Evolutionary conservation across 108 stramenopile species (phyloP).

Genomic region (Skeletonema menzelii): DNA sequence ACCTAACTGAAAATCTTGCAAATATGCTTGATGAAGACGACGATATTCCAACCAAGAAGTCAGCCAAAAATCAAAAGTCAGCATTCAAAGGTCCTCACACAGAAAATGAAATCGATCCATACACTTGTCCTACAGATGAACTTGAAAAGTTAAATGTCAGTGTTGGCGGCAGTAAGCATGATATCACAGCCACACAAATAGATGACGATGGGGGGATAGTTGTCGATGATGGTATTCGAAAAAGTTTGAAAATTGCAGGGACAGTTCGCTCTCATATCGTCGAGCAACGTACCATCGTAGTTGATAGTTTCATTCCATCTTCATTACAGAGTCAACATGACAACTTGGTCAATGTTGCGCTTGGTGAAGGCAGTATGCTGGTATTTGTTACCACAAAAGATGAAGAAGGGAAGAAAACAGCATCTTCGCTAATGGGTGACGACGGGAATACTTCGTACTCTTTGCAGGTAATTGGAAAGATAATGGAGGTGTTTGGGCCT

Average conservation of each 20-base stretch:
- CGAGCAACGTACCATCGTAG: slow-evolving; percentile 68
- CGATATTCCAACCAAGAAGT: neutral
- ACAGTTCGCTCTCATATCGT: slow-evolving; percentile 62
- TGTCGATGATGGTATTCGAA: slow-evolving; percentile 6
- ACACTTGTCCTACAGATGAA: slow-evolving; percentile 54
- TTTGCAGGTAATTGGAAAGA: slow-evolving; percentile 62
- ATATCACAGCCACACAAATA: neutral
- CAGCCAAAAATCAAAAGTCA: neutral
- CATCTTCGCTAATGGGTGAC: slow-evolving; percentile 16
- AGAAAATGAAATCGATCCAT: slow-evolving; percentile 77
- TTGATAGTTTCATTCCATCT: slow-evolving; percentile 49
- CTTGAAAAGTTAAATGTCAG: slow-evolving; percentile 54
- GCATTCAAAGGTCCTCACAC: slow-evolving; percentile 47
- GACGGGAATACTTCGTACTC: slow-evolving; percentile 11
- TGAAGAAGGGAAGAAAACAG: neutral
- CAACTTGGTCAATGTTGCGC: slow-evolving; percentile 16
- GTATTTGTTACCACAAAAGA: slow-evolving; percentile 34
- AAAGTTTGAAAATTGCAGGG: slow-evolving; percentile 53
- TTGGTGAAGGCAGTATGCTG: slow-evolving; percentile 76
- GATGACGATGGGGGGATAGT: slow-evolving; percentile 2
- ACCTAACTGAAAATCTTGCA: slow-evolving; percentile 46
- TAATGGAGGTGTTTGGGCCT: slow-evolving; percentile 88
- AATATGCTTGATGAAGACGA: slow-evolving; percentile 54
- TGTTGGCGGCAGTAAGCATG: slow-evolving; percentile 32
- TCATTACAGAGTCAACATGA: slow-evolving; percentile 1